These are phyloP conservation scores for Syncephalastrum sp. DNA, from an alignment of 371 early-diverging fungal species.

Conservation along the genomic window DNA sequence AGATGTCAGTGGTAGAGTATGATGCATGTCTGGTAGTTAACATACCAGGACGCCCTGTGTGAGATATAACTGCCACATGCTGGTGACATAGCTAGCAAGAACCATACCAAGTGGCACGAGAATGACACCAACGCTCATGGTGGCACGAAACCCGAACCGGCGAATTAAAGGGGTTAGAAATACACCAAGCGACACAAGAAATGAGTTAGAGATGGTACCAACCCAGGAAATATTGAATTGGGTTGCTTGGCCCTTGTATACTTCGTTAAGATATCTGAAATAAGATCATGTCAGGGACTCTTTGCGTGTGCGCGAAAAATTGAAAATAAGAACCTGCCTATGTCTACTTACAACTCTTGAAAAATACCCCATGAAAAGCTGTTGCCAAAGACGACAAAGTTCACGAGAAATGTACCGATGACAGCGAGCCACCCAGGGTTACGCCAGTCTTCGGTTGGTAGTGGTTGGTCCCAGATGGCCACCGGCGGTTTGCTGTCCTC, in stretches of 20 bases:
- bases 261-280: slow-evolving; percentile 9
- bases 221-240: slow-evolving; percentile 15
- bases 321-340: not conserved
- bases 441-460: no score
- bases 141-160: slow-evolving; percentile 45
- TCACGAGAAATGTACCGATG: slow-evolving; percentile 12
- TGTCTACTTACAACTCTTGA: slow-evolving; percentile 10
- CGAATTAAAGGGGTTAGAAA: slow-evolving; percentile 55
- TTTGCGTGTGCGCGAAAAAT: no score
- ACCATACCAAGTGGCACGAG: slow-evolving; percentile 28
- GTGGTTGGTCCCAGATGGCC: no score
- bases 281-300: no score
- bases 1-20: slow-evolving; percentile 39
- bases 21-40: no score
- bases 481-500: no score
- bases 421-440: slow-evolving; percentile 29
- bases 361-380: slow-evolving; percentile 23
- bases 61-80: slow-evolving; percentile 51
- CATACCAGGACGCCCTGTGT: slow-evolving; percentile 33
- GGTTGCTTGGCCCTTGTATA: not conserved
- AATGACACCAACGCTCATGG: slow-evolving; percentile 48
- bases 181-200: slow-evolving; percentile 13
- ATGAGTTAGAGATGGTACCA: slow-evolving; percentile 10
- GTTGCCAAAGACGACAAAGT: slow-evolving; percentile 16
- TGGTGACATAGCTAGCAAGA: slow-evolving; percentile 39